phyloP scores from a whole-genome alignment of 208 protist genomes.

The Trypanosoma avium region DNA sequence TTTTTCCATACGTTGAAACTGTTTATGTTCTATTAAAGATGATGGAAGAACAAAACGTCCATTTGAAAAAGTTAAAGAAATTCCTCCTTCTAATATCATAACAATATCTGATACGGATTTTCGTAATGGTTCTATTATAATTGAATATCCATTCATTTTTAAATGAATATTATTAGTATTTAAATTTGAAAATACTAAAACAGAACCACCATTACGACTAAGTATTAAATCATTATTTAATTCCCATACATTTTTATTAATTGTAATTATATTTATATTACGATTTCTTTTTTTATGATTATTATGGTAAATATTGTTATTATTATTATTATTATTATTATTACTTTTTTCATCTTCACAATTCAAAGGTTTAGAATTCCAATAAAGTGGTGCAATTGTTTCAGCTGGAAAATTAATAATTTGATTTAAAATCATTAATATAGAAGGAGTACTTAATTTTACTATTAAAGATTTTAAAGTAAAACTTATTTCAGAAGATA shows the following conservation, averaged over 20 bases:
- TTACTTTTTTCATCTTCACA: neutral
- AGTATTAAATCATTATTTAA: constrained; percentile 34
- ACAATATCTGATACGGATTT: constrained; percentile 30
- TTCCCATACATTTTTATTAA: constrained; percentile 17
- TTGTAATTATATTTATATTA: constrained; percentile 12
- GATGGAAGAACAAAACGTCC: constrained; percentile 59
- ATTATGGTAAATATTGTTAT: neutral
- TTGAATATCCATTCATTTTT: constrained; percentile 53
- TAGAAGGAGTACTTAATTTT: neutral
- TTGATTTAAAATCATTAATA: constrained; percentile 13
- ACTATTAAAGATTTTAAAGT: constrained; percentile 4
- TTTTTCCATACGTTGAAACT: constrained; percentile 22
- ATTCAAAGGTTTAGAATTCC: neutral
- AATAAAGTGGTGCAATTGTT: constrained; percentile 8
- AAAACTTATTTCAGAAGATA: neutral
- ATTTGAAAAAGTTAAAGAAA: constrained; percentile 69
- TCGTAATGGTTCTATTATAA: constrained; percentile 42
- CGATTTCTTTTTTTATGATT: neutral
- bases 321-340: neutral
- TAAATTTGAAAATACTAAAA: constrained; percentile 65
- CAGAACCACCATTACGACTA: constrained; percentile 34
- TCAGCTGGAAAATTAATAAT: constrained; percentile 8
- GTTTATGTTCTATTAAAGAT: neutral
- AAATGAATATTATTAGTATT: constrained; percentile 75
- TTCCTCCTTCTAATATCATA: constrained; percentile 62